Evolutionary conservation across 805 yeast species (phyloP).

Genomic region (Candida parachauliodes): DNA sequence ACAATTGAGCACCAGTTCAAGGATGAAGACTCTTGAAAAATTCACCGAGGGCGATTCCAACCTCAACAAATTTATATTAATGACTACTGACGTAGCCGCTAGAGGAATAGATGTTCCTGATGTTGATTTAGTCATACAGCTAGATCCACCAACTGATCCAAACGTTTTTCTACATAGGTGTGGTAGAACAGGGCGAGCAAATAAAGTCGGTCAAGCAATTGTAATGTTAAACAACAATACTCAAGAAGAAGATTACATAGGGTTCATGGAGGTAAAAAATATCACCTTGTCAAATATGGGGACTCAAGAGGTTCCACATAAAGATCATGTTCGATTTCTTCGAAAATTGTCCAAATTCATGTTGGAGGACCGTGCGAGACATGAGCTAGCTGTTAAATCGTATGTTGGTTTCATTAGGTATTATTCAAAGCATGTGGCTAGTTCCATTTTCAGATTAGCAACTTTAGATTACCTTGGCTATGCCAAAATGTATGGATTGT

Average conservation of each 20-base stretch:
- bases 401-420: conserved; percentile 81
- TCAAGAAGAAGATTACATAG: conserved; percentile 80
- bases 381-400: conserved; percentile 75
- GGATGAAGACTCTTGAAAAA: conserved; percentile 64
- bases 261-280: conserved; percentile 69
- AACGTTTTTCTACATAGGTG: conserved; percentile 89
- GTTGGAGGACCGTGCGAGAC: conserved; percentile 69
- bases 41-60: conserved; percentile 49
- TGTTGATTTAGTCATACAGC: conserved; percentile 88
- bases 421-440: conserved; percentile 83
- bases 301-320: conserved; percentile 14
- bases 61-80: conserved; percentile 52
- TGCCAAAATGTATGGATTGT: conserved; percentile 74
- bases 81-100: conserved; percentile 98
- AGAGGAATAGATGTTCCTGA: conserved; percentile 95
- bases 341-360: conserved; percentile 47
- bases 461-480: conserved; percentile 67
- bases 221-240: conserved; percentile 65
- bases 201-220: conserved; percentile 74
- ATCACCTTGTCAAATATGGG: conserved; percentile 47
- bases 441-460: conserved; percentile 78
- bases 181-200: conserved; percentile 95
- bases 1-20: conserved; percentile 73
- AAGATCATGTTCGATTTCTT: conserved; percentile 25
- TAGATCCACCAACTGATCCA: conserved; percentile 94